Evolutionary conservation across 2,329 filamentous ascomycete species (phyloP).

Genomic region (Diaporthe citriasiana): DNA sequence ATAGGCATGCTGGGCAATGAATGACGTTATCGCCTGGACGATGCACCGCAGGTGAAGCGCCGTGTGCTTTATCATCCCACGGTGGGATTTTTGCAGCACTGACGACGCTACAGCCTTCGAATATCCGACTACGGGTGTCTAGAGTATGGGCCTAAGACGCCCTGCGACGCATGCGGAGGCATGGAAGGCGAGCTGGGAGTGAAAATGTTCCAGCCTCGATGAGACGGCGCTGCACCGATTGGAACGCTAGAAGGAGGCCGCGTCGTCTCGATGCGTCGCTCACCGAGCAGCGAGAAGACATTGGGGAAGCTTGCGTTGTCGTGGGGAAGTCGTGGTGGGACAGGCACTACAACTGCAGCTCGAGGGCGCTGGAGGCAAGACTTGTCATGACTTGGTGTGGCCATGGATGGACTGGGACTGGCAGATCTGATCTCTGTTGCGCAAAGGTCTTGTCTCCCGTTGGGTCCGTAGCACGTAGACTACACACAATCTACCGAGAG

Average conservation of each 20-base stretch:
- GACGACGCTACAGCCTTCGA: neutral
- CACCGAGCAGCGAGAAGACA: constrained; percentile 12
- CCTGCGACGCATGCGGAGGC: constrained; percentile 25
- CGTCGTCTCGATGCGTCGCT: neutral
- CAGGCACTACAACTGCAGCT: too few relatives aligned
- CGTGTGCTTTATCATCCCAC: constrained; percentile 4
- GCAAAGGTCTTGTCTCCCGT: neutral
- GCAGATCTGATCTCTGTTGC: constrained; percentile 22
- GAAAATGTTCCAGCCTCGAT: neutral
- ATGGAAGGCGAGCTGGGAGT: neutral
- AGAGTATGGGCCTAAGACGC: constrained; percentile 2
- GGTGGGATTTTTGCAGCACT: constrained; percentile 14
- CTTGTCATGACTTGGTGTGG: neutral
- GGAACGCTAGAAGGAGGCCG: constrained; percentile 27
- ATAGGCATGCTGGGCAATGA: neutral
- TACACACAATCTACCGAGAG: neutral
- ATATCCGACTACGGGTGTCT: neutral
- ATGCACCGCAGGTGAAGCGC: neutral
- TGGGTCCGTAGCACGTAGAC: too few relatives aligned
- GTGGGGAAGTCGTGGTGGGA: too few relatives aligned
- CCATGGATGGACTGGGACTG: neutral
- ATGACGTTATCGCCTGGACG: constrained; percentile 29
- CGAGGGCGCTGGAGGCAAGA: too few relatives aligned
- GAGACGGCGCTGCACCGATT: constrained; percentile 18
- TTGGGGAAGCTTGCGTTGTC: too few relatives aligned